Base-by-base conservation (phyloP, 2,329 filamentous ascomycete genomes). In the Fulvia fulva region DNA sequence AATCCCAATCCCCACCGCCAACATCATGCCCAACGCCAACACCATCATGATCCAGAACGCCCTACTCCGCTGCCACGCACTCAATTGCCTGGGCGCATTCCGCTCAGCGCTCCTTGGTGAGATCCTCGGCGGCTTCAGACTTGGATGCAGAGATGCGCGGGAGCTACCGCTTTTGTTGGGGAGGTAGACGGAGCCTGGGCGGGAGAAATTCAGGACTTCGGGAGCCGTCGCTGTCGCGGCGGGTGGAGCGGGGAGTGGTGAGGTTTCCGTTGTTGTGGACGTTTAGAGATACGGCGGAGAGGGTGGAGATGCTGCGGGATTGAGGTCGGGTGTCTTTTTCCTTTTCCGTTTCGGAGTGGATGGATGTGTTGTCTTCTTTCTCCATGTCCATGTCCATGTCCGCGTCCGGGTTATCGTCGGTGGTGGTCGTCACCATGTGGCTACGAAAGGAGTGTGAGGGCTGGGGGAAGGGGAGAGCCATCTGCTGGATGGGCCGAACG, bases 1-100 rank as follows among this genome's bases (percentile, higher is more conserved):
- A 30, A 56, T 44, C 21, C 54, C 54, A 41, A 56, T 30, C 30
- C 54, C 46, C 22, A 51, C 26, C 11, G 28, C 54, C 14, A 51
- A 11, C 25, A 30, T 16, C 32, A 51, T 45, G 2, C 16, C 46
- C 37, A 51, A 21, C 7, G 19, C 47, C 34, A 56, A n/a, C 23
- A 51, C n/a, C 19, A 51, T 14, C 46, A 51, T 30, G 5, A 46
- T 41, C 23, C 51, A 53, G 12, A 44, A 44, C 19, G 51, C 37
- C 37, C 23, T 22, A 6, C 34, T 28, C 21, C 32, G 44, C 21
- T 34, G 32, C 34, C 34, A 53, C 11, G 34, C 51, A 9, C 32
- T 43, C 21, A 22, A 14, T n/a, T 34, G 37, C 21, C 7, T 25
- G 8, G 51, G 34, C 11, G 34, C 34, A 16, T 41, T 41, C 8